Base-by-base conservation (phyloP, 768 basidiomycete species). In the Serendipita vermifera region DNA sequence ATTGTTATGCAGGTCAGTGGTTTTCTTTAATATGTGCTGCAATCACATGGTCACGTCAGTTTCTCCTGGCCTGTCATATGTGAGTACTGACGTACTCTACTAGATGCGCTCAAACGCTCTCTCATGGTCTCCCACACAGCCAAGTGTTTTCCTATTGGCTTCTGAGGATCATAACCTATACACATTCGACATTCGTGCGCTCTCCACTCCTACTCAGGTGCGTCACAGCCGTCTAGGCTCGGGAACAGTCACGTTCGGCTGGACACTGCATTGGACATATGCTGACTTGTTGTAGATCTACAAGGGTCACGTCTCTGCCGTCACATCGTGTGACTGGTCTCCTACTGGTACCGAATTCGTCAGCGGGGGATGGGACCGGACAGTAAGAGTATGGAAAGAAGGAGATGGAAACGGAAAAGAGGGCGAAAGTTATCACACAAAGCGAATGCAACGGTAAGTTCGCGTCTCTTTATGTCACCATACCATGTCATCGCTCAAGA, bases 161-260 rank as follows among this genome's bases (percentile, higher is more conserved):
- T 97, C 93, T 0, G 96, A 98, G 73, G 94, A 98, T 65, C 93
- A 98, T 72, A 96, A 97, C 64, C 76, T 98, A 24, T 98, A 98
- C 69, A 97, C 96, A 0, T 99, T 96, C 68, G 96, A 99, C 65
- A 85, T 98, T 51, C 80, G 96, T 38, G 79, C 86, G 56, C 76
- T 99, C 22, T 71, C 77, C 11, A 74, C 78, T 1, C 90, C 96
- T 3, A 87, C 81, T 1, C 87, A 94, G 27, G 46, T 51, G 29
- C 46, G 46, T n/a, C n/a, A n/a, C n/a, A n/a, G n/a, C n/a, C n/a
- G n/a, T n/a, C n/a, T n/a, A n/a, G n/a, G n/a, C n/a, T n/a, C n/a
- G n/a, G n/a, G n/a, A n/a, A n/a, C n/a, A n/a, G n/a, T n/a, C 17
- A 51, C 15, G 9, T 51, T 29, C 17, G 24, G 20, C 3, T 1